Percentiles rank a stretch among this genome's conserved stretches.
Evolutionary conservation across 495 filamentous ascomycete species (phyloP).

Genomic region (Xylaria telfairii): DNA sequence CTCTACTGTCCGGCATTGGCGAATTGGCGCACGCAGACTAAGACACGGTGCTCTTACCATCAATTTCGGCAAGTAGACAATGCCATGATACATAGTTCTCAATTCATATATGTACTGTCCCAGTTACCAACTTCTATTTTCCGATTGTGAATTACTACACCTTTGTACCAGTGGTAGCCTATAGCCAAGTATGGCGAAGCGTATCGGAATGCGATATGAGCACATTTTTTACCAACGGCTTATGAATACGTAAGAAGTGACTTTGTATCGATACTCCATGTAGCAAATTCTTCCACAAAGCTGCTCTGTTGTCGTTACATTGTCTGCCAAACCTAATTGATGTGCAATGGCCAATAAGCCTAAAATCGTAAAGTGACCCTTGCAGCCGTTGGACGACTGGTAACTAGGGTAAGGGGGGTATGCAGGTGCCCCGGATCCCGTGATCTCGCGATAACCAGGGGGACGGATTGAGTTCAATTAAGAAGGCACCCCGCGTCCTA

Average conservation of each 20-base stretch:
- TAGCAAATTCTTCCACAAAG: no score
- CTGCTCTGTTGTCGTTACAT: no score
- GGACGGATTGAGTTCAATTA: slow-evolving; percentile 4
- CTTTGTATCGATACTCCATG: no score
- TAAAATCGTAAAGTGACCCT: neutral
- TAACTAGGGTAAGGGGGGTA: neutral
- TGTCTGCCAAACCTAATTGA: neutral
- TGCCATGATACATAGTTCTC: neutral
- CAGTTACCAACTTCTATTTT: neutral
- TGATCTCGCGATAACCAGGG: slow-evolving; percentile 29
- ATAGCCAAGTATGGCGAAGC: neutral
- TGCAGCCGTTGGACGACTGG: neutral
- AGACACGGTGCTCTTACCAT: slow-evolving; percentile 8
- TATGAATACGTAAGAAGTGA: no score
- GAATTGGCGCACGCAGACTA: slow-evolving; percentile 11
- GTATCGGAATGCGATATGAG: no score
- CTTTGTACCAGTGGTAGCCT: neutral
- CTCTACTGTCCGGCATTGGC: slow-evolving; percentile 7
- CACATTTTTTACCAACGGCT: no score
- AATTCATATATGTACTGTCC: neutral
- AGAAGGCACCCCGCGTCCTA: slow-evolving; percentile 14
- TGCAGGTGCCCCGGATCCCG: slow-evolving; percentile 5
- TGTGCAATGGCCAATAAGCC: neutral
- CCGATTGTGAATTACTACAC: neutral
- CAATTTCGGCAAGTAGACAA: slow-evolving; percentile 1